phyloP scores from a whole-genome alignment of 2,329 filamentous ascomycete species.

The Akanthomyces lecanii region DNA sequence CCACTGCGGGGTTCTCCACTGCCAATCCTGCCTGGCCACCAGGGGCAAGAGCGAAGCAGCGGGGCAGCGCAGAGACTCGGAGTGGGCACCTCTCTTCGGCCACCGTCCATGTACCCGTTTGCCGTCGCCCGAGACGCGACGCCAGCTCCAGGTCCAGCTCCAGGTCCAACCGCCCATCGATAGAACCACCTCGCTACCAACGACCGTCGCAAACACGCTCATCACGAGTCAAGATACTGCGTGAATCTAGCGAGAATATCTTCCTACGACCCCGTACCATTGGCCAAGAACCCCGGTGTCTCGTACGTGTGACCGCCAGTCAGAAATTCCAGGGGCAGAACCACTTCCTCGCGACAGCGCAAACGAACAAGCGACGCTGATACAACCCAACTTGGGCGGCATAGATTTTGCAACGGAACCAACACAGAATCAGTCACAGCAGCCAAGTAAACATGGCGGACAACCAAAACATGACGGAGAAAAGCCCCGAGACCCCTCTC shows the following conservation, averaged over 20 bases:
- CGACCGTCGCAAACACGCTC: neutral
- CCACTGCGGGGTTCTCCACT: conserved; percentile 1
- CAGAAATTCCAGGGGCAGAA: neutral
- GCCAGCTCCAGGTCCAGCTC: neutral
- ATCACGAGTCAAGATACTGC: neutral
- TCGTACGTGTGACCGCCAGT: conserved; percentile 6
- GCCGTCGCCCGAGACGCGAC: conserved; percentile 5
- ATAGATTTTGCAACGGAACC: neutral
- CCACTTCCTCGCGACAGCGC: conserved; percentile 1
- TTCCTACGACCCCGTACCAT: no score
- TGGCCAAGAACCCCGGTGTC: neutral
- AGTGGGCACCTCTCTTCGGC: neutral
- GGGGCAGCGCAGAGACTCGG: neutral
- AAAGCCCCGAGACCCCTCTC: conserved; percentile 41
- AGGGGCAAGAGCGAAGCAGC: neutral
- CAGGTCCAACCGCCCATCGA: neutral
- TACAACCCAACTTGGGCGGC: neutral
- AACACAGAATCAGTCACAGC: neutral
- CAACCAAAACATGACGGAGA: conserved; percentile 34
- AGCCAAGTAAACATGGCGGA: conserved; percentile 33
- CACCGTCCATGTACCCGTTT: no score
- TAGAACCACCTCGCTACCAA: neutral
- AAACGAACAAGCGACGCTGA: conserved; percentile 1
- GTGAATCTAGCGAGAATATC: neutral
- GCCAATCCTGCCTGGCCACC: neutral